These are phyloP conservation scores for Mortierella sp. DNA, from an alignment of 371 early-diverging fungal species.

Conservation along the genomic window DNA sequence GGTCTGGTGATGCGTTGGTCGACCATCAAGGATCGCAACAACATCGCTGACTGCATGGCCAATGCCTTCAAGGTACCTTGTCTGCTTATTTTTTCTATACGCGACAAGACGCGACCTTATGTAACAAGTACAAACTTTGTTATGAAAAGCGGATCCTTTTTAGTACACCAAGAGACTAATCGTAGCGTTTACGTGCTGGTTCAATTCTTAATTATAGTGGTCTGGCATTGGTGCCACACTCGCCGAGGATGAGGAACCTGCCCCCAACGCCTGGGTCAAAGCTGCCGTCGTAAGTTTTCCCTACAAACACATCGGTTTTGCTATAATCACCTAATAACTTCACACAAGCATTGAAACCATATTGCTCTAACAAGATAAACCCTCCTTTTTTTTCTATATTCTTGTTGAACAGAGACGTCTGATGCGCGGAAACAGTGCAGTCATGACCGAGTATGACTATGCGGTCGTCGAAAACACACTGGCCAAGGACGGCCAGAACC, in stretches of 20 bases:
- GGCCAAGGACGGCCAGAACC: slow-evolving; percentile 38
- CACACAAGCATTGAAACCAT: not conserved
- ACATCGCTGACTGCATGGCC: slow-evolving; percentile 26
- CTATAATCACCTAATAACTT: too few species aligned
- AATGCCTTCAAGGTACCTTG: slow-evolving; percentile 29
- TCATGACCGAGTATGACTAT: slow-evolving; percentile 38
- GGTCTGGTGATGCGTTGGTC: slow-evolving; percentile 47
- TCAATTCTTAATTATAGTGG: slow-evolving; percentile 5
- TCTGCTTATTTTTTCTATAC: not conserved
- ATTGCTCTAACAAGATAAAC: not conserved
- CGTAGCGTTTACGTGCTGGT: too few species aligned
- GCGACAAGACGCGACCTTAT: too few species aligned
- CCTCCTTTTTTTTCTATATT: too few species aligned
- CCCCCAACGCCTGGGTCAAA: slow-evolving; percentile 1
- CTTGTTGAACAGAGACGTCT: slow-evolving; percentile 24
- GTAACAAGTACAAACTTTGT: not conserved
- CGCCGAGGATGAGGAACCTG: slow-evolving; percentile 19
- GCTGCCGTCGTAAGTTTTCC: slow-evolving; percentile 17
- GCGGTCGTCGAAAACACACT: slow-evolving; percentile 44
- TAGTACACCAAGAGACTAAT: not conserved
- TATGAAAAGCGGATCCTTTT: not conserved
- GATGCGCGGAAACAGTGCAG: slow-evolving; percentile 24
- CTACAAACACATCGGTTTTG: not conserved
- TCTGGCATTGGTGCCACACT: not conserved
- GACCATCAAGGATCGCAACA: slow-evolving; percentile 17